Conservation (phyloP, 2,329 filamentous ascomycete species). For the Coniosporium tulheliwenetii region DNA sequence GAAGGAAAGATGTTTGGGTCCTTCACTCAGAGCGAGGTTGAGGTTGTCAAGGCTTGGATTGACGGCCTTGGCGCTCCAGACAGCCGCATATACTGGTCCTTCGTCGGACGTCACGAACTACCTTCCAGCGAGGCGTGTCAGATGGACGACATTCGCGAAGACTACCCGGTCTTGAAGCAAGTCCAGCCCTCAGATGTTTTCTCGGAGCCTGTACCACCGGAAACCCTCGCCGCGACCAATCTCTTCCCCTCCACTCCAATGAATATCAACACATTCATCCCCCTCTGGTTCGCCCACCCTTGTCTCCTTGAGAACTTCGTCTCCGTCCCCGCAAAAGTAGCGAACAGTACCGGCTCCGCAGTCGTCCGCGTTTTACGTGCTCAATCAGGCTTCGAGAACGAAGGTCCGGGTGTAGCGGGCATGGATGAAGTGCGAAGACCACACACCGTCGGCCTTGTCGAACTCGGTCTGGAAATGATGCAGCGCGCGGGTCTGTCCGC, state of each 20-base stretch:
- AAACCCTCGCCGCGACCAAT: background rate
- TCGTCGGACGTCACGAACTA: conserved; percentile 5
- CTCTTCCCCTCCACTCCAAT: background rate
- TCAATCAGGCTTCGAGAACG: conserved; percentile 22
- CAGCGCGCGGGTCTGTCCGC: conserved; percentile 4
- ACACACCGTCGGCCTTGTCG: conserved; percentile 14
- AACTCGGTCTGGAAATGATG: conserved; percentile 17
- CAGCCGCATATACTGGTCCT: conserved; percentile 9
- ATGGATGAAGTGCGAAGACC: conserved; percentile 22
- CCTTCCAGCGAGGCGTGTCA: background rate
- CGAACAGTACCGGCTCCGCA: conserved; percentile 15
- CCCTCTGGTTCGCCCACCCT: conserved; percentile 22
- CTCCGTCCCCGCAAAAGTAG: conserved; percentile 18
- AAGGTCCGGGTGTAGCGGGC: conserved; percentile 19
- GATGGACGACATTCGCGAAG: conserved; percentile 2
- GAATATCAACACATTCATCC: conserved; percentile 12
- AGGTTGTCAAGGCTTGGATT: conserved; percentile 24
- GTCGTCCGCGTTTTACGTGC: conserved; percentile 23
- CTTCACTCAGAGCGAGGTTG: conserved; percentile 28
- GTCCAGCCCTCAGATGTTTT: background rate
- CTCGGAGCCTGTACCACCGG: background rate
- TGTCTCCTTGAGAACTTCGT: conserved; percentile 22
- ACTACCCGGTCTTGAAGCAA: conserved; percentile 5
- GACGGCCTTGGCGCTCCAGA: conserved; percentile 13
- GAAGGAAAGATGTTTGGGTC: conserved; percentile 34